Percentiles rank a stretch among this genome's conserved stretches.
phyloP scores from a whole-genome alignment of 2,329 filamentous ascomycete genomes.

The Scopulariopsis brevicaulis region DNA sequence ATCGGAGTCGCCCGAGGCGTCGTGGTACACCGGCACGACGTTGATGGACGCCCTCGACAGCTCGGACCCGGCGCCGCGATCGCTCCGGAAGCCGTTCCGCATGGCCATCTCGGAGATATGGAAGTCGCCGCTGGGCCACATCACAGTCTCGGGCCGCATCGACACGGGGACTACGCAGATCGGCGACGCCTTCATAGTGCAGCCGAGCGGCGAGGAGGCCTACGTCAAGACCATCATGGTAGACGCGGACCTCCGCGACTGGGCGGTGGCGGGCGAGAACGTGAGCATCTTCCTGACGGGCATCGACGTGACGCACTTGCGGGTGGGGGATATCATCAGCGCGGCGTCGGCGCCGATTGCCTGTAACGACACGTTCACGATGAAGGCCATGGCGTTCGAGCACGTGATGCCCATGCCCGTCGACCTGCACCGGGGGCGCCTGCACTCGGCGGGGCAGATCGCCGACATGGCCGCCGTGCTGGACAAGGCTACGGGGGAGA shows the following conservation, averaged over 20 bases:
- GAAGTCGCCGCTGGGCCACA: conserved; percentile 63
- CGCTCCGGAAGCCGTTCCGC: conserved; percentile 68
- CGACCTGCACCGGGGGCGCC: conserved; percentile 75
- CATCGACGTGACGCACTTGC: conserved; percentile 74
- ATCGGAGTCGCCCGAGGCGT: conserved; percentile 41
- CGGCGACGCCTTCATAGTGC: conserved; percentile 67
- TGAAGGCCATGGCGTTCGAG: conserved; percentile 83
- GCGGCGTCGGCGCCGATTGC: conserved; percentile 53
- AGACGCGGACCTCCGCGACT: conserved; percentile 63
- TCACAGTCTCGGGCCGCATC: conserved; percentile 78
- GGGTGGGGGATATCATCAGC: conserved; percentile 80
- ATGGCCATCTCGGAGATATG: conserved; percentile 86
- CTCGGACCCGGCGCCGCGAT: conserved; percentile 58
- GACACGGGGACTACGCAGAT: conserved; percentile 75
- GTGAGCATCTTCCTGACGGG: conserved; percentile 72
- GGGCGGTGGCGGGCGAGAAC: conserved; percentile 89
- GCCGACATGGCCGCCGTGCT: conserved; percentile 59
- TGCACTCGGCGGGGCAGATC: conserved; percentile 70
- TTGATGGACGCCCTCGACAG: conserved; percentile 76
- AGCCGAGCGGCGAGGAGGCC: conserved; percentile 73
- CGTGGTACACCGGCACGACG: conserved; percentile 75
- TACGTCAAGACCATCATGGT: conserved; percentile 73
- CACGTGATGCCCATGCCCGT: conserved; percentile 80
- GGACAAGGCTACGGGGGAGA: conserved; percentile 67
- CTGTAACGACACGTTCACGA: conserved; percentile 62